Evolutionary conservation across 1,284 basidiomycete genomes (phyloP), one percentile per base, ranked within the genome.

Genomic region (Sporisorium graminicola): DNA sequence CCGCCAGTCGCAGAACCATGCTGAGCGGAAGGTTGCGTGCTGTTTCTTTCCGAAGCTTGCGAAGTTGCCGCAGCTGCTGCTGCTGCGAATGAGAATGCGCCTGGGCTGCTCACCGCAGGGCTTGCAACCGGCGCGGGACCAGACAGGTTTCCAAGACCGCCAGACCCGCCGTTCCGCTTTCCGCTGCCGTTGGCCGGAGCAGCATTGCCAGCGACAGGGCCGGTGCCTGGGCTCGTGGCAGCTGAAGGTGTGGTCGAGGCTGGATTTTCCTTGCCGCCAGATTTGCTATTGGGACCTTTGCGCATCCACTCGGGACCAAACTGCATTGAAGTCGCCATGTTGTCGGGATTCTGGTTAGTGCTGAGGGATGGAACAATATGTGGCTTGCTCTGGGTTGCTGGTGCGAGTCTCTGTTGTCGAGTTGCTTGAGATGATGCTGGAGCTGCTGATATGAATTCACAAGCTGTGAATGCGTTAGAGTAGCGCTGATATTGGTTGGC

Each of bases 281-380:
- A 58, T 51, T 67, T 69, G 55, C 73, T 79, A 66, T 59, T 74
- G 51, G 81, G 76, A 13, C 65, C 81, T 69, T 82, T 83, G 52
- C 81, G 79, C 81, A 83, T 83, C 81, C 81, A 83, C 61, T 83
- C 81, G 47, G 81, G 81, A 50, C 81, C 81, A 51, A 83, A 83
- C 59, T 83, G 80, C 75, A 83, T 77, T 27, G 80, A 81, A 58
- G 81, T 78, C 24, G 81, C 76, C 81, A 82, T 82, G 35, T 40
- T 77, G 58, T 56, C 16, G 42, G 22, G 27, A 20, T n/a, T n/a
- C n/a, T n/a, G n/a, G n/a, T n/a, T n/a, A 20, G 16, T 31, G 50
- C 37, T 29, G 52, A 13, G 33, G 49, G n/a, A 27, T 5, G 12
- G 35, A 9, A 20, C 13, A n/a, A 24, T 24, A 8, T 31, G 20